phyloP scores from a whole-genome alignment of 768 basidiomycete species.

The Tulasnella sp. region DNA sequence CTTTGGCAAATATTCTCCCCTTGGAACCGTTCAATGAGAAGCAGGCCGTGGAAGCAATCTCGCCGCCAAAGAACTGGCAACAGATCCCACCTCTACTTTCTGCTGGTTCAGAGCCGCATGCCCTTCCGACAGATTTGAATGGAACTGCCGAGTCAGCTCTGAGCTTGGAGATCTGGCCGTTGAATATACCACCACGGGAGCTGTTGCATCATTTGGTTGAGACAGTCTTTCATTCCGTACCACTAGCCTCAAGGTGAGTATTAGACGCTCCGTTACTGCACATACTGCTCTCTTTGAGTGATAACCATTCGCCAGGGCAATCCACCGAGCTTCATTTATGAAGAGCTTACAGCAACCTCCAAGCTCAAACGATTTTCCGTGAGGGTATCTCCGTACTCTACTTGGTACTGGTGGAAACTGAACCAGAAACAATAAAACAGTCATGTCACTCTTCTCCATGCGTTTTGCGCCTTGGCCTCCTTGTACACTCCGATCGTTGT shows the following conservation, averaged over 20 bases:
- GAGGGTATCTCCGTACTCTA: too few relatives aligned
- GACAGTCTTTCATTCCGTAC: constrained; percentile 9
- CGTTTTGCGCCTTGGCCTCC: constrained; percentile 15
- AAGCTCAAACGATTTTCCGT: constrained; percentile 8
- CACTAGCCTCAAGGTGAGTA: background rate
- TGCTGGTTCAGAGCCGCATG: too few relatives aligned
- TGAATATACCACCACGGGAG: constrained; percentile 3
- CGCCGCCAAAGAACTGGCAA: too few relatives aligned
- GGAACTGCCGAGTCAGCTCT: background rate
- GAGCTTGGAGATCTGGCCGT: too few relatives aligned
- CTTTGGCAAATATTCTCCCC: too few relatives aligned
- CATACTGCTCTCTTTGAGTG: background rate
- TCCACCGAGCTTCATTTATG: constrained; percentile 16
- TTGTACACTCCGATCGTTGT: constrained; percentile 9
- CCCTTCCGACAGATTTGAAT: too few relatives aligned
- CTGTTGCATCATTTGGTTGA: constrained; percentile 11
- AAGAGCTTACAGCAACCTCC: background rate
- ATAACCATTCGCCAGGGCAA: background rate
- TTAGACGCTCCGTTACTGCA: too few relatives aligned
- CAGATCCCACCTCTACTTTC: too few relatives aligned
- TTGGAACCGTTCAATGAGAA: too few relatives aligned
- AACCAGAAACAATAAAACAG: too few relatives aligned
- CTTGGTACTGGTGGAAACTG: background rate
- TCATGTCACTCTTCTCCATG: constrained; percentile 11
- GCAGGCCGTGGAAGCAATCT: too few relatives aligned